phyloP scores from a whole-genome alignment of 192 early-diverging fungal genomes.

The Rhizophagus clarus region DNA sequence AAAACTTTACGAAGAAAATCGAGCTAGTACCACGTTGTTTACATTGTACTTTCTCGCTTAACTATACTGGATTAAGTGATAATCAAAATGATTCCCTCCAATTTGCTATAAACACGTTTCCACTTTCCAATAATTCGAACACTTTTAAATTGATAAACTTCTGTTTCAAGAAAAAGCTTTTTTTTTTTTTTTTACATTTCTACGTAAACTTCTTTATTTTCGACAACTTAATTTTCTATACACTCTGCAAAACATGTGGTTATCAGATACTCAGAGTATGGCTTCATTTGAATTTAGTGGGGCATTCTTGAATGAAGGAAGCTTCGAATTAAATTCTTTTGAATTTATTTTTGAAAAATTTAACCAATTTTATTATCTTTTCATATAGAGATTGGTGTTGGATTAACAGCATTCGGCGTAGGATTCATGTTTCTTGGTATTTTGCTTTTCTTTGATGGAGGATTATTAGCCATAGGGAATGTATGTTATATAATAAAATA shows the following conservation, averaged over 20 bases:
- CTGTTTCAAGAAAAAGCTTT: too few relatives aligned
- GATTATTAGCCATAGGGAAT: constrained; percentile 95
- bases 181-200: too few relatives aligned
- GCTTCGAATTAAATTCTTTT: background rate
- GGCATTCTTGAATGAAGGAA: too few relatives aligned
- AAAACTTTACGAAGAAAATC: too few relatives aligned
- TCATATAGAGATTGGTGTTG: constrained; percentile 83
- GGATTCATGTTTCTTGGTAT: constrained; percentile 93
- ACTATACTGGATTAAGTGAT: too few relatives aligned
- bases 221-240: background rate
- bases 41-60: too few relatives aligned
- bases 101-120: too few relatives aligned
- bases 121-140: too few relatives aligned
- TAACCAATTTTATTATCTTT: background rate
- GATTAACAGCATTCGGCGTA: constrained; percentile 89
- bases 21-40: too few relatives aligned
- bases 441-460: constrained; percentile 93
- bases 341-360: background rate
- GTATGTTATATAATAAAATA: constrained; percentile 50
- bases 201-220: too few relatives aligned
- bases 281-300: background rate
- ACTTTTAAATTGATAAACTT: too few relatives aligned
- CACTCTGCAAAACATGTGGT: background rate
- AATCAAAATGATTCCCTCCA: too few relatives aligned
- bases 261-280: background rate